A percentile compares a stretch with the other conserved stretches of the same genome.
Evolutionary conservation across 192 early-diverging fungal genomes (phyloP).

Genomic region (Dissophora globulifera): DNA sequence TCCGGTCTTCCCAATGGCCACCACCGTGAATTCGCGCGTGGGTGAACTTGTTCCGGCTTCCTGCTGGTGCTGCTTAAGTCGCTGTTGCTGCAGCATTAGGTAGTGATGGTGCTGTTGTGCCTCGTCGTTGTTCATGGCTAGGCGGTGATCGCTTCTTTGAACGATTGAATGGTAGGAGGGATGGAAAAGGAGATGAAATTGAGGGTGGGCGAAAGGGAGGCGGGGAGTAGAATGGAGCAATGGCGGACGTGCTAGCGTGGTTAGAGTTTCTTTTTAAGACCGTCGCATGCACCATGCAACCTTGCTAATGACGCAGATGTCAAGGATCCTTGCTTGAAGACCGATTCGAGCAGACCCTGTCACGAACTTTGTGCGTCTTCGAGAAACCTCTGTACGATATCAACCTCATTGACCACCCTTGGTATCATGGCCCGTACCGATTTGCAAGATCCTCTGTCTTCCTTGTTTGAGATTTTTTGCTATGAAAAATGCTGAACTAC

Average conservation of each 20-base stretch:
- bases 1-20: constrained; percentile 44
- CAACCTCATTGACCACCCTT: constrained; percentile 47
- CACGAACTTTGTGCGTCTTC: constrained; percentile 75
- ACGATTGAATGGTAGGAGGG: not conserved
- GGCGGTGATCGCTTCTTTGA: too few species aligned
- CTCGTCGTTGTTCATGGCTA: constrained; percentile 3
- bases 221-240: not conserved
- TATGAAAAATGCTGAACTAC: not conserved
- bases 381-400: constrained; percentile 67
- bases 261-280: too few species aligned
- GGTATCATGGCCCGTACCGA: constrained; percentile 74
- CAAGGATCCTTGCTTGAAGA: constrained; percentile 79
- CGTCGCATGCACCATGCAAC: too few species aligned
- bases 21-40: constrained; percentile 38
- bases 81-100: constrained; percentile 24
- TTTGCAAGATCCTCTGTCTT: constrained; percentile 21
- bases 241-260: not conserved
- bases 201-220: not conserved
- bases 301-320: too few species aligned
- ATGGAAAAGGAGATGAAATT: too few species aligned
- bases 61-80: constrained; percentile 11
- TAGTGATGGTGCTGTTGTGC: constrained; percentile 27
- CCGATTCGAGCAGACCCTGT: constrained; percentile 68
- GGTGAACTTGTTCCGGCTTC: constrained; percentile 4
- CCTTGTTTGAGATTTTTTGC: not conserved